Base-by-base conservation (phyloP, 805 yeast species). In the Kodamaea neixiangensis region DNA sequence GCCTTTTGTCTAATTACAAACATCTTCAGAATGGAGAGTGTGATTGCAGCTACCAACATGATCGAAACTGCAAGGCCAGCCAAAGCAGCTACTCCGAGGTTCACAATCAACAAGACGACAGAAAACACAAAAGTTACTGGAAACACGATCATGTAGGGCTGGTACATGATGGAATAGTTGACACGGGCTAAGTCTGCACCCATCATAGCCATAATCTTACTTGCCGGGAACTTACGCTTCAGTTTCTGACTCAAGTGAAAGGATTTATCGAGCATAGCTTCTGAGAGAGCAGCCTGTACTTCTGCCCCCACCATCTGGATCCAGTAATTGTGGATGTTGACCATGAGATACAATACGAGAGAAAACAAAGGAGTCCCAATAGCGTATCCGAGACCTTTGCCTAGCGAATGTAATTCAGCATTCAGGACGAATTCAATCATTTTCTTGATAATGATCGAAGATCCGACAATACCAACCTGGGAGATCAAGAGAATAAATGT, bases 1-100 rank as follows among this genome's bases (percentile, higher is more conserved):
- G 89, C 84, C 13, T 66, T 81, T 53, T 77, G 72, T 2, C 55
- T 63, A 53, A 77, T 72, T 2, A 54, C 63, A 56, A 87, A 79
- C 56, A 90, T 73, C 25, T 64, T 65, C 37, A 73, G 78, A 18
- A 89, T 80, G 1, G 77, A 59, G 18, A 69, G 58, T 9, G 79
- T 75, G 48, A 86, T 75, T 1, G 64, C 47, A 1, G 67, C 61
- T 20, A 88, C 68, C 25, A 60, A 61, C 18, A 48, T 9, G 6
- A 49, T 40, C 44, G 60, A 47, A n/a, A 59, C 53, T 34, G 61
- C 66, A 11, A 63, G 53, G 47, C 67, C 67, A 18, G 59, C 66
- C 55, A 63, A 51, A 5, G 67, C 60, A 5, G 61, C 25, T 1
- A 55, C 64, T 19, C 67, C 67, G 19, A 63, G 57, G 47, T 63